Evolutionary conservation across 345 rosid species (phyloP).

Genomic region (Garcia nutans): DNA sequence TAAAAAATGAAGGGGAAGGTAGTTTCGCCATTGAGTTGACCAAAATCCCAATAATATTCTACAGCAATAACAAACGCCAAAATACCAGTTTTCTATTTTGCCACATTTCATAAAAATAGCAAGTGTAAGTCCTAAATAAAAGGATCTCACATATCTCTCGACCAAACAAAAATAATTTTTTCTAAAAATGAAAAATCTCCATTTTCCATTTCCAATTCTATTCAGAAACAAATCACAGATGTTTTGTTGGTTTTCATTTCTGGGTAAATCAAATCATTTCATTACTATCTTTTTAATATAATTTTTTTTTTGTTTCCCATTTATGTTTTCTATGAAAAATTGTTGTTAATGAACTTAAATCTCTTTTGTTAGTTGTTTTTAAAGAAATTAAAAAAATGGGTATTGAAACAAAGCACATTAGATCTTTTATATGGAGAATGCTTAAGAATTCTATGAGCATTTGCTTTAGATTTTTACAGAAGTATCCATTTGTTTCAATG

Average conservation of each 20-base stretch:
- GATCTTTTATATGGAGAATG: constrained; percentile 39
- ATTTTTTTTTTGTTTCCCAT: background rate
- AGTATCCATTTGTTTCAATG: constrained; percentile 49
- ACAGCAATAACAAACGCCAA: background rate
- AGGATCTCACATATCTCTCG: constrained; percentile 21
- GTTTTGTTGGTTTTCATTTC: background rate
- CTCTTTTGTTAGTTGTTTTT: background rate
- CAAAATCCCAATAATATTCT: background rate
- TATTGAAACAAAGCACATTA: constrained; percentile 46
- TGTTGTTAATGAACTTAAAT: background rate
- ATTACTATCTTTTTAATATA: background rate
- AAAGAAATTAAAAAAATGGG: constrained; percentile 39
- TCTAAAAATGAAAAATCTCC: constrained; percentile 17
- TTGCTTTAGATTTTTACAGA: constrained; percentile 31
- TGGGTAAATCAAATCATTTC: background rate
- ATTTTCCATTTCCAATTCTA: background rate
- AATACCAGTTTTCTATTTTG: constrained; percentile 34
- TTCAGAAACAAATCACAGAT: background rate
- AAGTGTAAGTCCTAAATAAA: constrained; percentile 14
- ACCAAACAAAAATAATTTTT: constrained; percentile 11
- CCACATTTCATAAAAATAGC: constrained; percentile 8
- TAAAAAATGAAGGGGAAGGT: too few species aligned
- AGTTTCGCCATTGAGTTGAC: too few species aligned
- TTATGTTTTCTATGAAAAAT: background rate
- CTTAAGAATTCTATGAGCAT: constrained; percentile 35